Conservation (phyloP, 768 basidiomycete genomes). For the Cystobasidiopsis lactophilus region DNA sequence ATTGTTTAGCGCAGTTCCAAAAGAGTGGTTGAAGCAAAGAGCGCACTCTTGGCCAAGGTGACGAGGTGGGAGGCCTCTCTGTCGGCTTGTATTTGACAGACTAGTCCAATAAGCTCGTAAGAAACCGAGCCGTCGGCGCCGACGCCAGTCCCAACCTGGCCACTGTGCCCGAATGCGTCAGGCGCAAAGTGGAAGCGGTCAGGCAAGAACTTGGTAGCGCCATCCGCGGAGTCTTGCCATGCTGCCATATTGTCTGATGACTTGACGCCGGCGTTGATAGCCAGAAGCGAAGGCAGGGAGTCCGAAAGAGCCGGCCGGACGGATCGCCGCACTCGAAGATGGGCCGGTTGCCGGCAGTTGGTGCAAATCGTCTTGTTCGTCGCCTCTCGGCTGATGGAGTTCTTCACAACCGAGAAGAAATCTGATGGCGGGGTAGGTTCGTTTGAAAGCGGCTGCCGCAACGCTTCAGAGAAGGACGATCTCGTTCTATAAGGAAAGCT, state of each 20-base stretch:
- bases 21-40: background rate
- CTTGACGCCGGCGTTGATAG: conserved; percentile 62
- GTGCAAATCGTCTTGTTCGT: conserved; percentile 71
- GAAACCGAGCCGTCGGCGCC: background rate
- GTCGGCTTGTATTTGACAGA: conserved; percentile 55
- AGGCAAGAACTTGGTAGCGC: background rate
- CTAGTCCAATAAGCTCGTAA: conserved; percentile 37
- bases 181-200: too few relatives aligned
- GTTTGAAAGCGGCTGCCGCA: conserved; percentile 23
- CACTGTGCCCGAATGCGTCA: too few relatives aligned
- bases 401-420: conserved; percentile 46
- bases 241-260: conserved; percentile 47
- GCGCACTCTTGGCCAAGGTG: conserved; percentile 44
- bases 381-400: conserved; percentile 58
- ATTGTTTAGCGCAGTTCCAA: background rate
- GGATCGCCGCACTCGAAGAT: conserved; percentile 46
- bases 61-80: conserved; percentile 61
- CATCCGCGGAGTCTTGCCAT: conserved; percentile 42
- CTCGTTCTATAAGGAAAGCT: too few relatives aligned
- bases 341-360: conserved; percentile 53
- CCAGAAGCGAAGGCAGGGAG: conserved; percentile 53
- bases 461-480: too few relatives aligned
- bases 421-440: conserved; percentile 27
- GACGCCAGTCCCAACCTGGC: background rate
- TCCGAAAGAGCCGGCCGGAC: conserved; percentile 25